Base-by-base conservation (phyloP, 306 rosid species). In the Malus fusca region DNA sequence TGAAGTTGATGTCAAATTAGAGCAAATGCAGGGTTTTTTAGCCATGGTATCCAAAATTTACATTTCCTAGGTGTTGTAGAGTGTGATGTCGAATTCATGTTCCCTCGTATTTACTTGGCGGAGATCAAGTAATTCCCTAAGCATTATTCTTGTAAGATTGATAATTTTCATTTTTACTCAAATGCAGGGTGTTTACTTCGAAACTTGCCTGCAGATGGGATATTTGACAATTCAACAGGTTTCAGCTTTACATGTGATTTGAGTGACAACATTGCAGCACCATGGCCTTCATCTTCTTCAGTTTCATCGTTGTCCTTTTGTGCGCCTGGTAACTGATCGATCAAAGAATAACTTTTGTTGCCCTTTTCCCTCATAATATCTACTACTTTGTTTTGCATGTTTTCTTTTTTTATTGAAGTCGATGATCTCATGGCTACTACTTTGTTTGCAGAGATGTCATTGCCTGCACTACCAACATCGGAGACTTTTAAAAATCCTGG, bases 281-380 rank as follows among this genome's bases (percentile, higher is more conserved):
- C 99, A 0, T 96, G 99, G 99, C 99, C 99, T 77, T 88, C 88
- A 3, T 92, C 99, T 48, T 88, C 97, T 73, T 92, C 99, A 46
- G 69, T 87, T 31, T 81, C 99, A 44, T 88, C 99, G 4, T 15
- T 92, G 73, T 89, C 99, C 70, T 88, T 96, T 66, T 96, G 99
- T 82, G 99, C 96, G 0, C 98, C 99, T 17, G 99, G 99, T 96
- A 92, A 85, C 75, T 74, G 78, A 76, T 72, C 43, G 40, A 62
- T 55, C n/a, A 10, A 28, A 60, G 30, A 52, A 48, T 69, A 51
- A 55, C 53, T 69, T 52, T 61, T 30, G 31, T 71, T 33, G n/a
- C 81, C 28, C 8, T 26, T 80, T 28, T 21, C 28, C 23, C 68
- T 62, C 70, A 23, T 44, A 69, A 19, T 52, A 42, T 70, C 35